Evolutionary conservation across 129 eudicot genomes (phyloP).

Genomic region (Flaveria brownii): DNA sequence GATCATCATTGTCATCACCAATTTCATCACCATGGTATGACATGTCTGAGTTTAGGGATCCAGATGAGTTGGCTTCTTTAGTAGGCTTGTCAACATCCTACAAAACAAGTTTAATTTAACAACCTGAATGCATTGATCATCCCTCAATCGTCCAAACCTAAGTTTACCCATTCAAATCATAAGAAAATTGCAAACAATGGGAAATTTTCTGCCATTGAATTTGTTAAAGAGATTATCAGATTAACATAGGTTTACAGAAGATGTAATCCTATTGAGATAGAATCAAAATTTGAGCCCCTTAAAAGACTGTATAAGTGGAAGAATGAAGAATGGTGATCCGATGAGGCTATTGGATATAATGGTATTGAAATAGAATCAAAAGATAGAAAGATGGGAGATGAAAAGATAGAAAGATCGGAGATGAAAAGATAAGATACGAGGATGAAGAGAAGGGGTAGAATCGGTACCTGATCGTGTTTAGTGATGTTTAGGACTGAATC

Average conservation of each 20-base stretch:
- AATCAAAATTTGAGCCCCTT: too few relatives aligned
- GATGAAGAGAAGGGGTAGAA: neutral
- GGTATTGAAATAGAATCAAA: too few relatives aligned
- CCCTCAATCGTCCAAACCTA: neutral
- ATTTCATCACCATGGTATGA: constrained; percentile 40
- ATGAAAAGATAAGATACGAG: neutral
- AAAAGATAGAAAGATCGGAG: neutral
- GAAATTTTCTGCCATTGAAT: neutral
- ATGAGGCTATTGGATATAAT: too few relatives aligned
- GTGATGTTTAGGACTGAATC: neutral
- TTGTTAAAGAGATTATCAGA: neutral
- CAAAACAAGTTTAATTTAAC: neutral
- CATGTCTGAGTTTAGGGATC: constrained; percentile 39
- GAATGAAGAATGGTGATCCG: too few relatives aligned
- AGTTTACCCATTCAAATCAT: neutral
- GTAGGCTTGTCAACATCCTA: constrained; percentile 45
- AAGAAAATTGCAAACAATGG: neutral
- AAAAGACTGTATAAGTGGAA: too few relatives aligned
- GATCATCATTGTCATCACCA: constrained; percentile 23
- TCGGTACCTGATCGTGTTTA: neutral
- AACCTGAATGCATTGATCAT: neutral
- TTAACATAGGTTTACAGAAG: neutral
- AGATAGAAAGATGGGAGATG: too few relatives aligned
- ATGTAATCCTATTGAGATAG: neutral
- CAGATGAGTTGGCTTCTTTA: constrained; percentile 45